Base-by-base conservation (phyloP, 176 grass and related monocot species). In the Poa pratensis region DNA sequence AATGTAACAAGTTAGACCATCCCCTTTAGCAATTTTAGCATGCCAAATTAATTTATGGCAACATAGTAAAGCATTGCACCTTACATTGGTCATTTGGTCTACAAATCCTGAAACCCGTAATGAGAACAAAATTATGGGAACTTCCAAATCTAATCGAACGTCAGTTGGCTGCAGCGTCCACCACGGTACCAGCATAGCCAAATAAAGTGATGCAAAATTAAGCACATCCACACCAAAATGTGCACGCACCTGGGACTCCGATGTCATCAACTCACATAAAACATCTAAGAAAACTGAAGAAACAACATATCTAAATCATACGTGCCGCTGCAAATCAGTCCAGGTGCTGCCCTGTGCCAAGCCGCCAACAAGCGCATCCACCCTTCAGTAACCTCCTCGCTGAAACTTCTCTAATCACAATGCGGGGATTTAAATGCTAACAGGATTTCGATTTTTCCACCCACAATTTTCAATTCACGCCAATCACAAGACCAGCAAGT, bases 221-320 rank as follows among this genome's bases (percentile, higher is more conserved):
- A 32, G 20, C 3, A 39, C 85, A 83, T 66, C 48, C 24, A 45
- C 42, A 30, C 20, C 16, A 45, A 42, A 76, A 71, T 27, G 69
- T 66, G 51, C 22, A 88, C 42, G 20, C 69, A 28, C 5, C 14
- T 19, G 39, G 78, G 20, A 67, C 64, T 77, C 24, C 46, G 46
- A 83, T 79, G 48, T 72, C 34, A 83, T 26, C 23, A 82, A 82
- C 32, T 63, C 49, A 27, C 14, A 65, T 57, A 81, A 12, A 76
- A 14, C 40, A 77, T 61, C 17, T 0, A 40, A 30, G 30, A 30
- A 30, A 78, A 79, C 27, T 23, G 74, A 85, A 85, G 20, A 57
- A 82, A 82, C 67, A 65, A 5, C 30, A 49, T 78, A n/a, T 53
- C 9, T 68, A 45, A 3, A 79, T 42, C 43, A 83, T 45, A 28